Evolutionary conservation across 2,329 filamentous ascomycete genomes (phyloP).

Genomic region (Ceratocystis variospora): DNA sequence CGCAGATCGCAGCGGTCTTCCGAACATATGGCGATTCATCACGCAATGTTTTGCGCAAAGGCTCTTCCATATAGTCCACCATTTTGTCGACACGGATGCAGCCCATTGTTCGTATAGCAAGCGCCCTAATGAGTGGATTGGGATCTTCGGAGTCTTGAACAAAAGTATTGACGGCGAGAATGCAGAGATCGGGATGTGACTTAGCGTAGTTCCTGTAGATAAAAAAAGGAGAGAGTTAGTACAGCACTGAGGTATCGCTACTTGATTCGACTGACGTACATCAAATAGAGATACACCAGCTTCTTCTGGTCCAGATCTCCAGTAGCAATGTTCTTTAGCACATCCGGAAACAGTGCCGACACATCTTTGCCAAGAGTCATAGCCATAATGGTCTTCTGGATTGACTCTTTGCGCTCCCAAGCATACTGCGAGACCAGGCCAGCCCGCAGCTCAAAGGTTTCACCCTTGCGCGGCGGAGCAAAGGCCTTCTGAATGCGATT

Average conservation of each 20-base stretch:
- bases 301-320: conserved; percentile 96
- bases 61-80: conserved; percentile 99
- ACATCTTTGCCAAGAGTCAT: conserved; percentile 99
- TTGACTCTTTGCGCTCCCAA: conserved; percentile 96
- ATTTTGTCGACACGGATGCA: conserved; percentile 98
- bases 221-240: neutral
- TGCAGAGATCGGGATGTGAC: conserved; percentile 95
- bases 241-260: neutral
- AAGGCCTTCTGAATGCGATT: conserved; percentile 93
- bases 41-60: conserved; percentile 82
- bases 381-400: conserved; percentile 99
- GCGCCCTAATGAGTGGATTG: conserved; percentile 84
- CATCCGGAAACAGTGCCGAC: conserved; percentile 89
- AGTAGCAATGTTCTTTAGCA: conserved; percentile 97
- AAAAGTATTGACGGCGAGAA: conserved; percentile 97
- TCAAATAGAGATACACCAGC: conserved; percentile 94
- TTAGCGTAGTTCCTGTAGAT: conserved; percentile 90
- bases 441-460: conserved; percentile 93
- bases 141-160: conserved; percentile 98
- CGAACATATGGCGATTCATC: conserved; percentile 97
- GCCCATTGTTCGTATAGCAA: conserved; percentile 96
- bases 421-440: conserved; percentile 97
- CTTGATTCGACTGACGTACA: conserved; percentile 42
- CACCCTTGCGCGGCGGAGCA: conserved; percentile 83
- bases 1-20: conserved; percentile 94